Evolutionary conservation across 257 asterid genomes (phyloP).

Genomic region (Solanum arcanum): DNA sequence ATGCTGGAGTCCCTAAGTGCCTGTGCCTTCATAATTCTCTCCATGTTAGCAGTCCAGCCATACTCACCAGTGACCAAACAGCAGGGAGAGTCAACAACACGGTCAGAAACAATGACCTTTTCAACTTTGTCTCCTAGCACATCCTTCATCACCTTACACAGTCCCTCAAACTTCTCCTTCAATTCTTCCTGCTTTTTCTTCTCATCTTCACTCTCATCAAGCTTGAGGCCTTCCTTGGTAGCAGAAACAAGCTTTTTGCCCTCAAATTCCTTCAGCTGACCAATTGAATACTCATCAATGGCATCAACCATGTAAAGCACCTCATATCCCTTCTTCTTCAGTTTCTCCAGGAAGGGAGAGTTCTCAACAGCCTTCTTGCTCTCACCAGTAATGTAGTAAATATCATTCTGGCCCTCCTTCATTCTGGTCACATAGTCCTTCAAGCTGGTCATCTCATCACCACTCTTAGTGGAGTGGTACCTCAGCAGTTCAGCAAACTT

Average conservation of each 20-base stretch:
- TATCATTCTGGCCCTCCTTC: conserved; percentile 53
- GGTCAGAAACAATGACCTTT: conserved; percentile 40
- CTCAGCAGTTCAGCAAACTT: conserved; percentile 42
- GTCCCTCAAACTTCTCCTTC: conserved; percentile 38
- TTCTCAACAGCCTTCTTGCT: conserved; percentile 59
- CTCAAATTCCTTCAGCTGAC: conserved; percentile 45
- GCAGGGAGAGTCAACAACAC: conserved; percentile 56
- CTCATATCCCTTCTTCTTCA: conserved; percentile 50
- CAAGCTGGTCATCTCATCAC: conserved; percentile 52
- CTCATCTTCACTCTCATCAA: conserved; percentile 52
- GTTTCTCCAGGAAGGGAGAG: conserved; percentile 50
- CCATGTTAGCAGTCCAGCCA: conserved; percentile 49
- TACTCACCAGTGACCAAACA: conserved; percentile 53
- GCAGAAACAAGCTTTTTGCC: conserved; percentile 54
- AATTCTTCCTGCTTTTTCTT: conserved; percentile 27
- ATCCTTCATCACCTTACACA: conserved; percentile 55
- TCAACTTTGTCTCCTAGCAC: conserved; percentile 46
- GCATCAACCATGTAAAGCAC: conserved; percentile 54
- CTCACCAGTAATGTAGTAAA: conserved; percentile 50
- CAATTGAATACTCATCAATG: conserved; percentile 49
- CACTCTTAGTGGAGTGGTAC: conserved; percentile 47
- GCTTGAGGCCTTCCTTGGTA: conserved; percentile 55
- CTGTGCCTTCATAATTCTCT: conserved; percentile 38
- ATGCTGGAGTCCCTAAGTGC: conserved; percentile 50
- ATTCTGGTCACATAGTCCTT: conserved; percentile 54